Conservation (phyloP, 352 stramenopile species). For the Vaucheria bursata region DNA sequence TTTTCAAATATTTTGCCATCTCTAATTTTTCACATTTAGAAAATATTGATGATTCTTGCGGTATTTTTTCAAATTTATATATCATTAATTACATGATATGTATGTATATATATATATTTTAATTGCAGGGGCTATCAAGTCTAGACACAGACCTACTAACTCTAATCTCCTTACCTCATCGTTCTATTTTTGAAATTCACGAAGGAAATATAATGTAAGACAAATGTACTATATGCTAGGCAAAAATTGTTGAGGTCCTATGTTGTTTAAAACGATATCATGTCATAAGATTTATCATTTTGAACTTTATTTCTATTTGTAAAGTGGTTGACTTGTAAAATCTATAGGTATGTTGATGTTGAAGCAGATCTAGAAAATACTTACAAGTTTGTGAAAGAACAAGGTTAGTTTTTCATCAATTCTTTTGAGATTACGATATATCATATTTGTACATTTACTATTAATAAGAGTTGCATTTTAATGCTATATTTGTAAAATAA, state of each 20-base stretch:
- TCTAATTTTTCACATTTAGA: neutral
- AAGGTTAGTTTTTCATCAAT: neutral
- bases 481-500: neutral
- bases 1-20: neutral
- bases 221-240: neutral
- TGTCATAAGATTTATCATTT: neutral
- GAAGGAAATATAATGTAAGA: slow-evolving; percentile 26
- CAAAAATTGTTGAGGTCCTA: neutral
- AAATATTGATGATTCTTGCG: neutral
- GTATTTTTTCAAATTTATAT: neutral
- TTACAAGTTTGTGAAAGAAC: neutral
- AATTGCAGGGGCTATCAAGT: slow-evolving; percentile 59
- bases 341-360: neutral
- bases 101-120: neutral
- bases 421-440: neutral
- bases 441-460: neutral
- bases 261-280: neutral
- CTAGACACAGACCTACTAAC: slow-evolving; percentile 80
- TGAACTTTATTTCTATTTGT: neutral
- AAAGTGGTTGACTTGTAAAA: neutral
- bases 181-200: slow-evolving; percentile 51
- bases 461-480: neutral
- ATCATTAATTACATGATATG: neutral
- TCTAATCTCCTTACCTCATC: slow-evolving; percentile 59
- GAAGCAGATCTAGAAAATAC: neutral